Conservation (phyloP, 2,329 filamentous ascomycete genomes). For the Trichoderma koningiopsis region DNA sequence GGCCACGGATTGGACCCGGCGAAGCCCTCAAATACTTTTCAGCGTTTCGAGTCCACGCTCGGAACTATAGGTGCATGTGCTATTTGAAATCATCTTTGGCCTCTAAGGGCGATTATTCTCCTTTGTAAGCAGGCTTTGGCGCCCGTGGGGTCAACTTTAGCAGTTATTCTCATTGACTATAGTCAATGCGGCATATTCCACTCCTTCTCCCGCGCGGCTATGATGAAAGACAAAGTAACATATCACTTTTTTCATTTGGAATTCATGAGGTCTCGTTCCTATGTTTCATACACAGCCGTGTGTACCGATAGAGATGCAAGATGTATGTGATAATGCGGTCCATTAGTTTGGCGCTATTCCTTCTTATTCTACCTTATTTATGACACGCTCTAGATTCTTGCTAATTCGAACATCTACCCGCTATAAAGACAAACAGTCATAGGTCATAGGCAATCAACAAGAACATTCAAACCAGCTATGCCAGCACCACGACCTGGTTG, state of each 20-base stretch:
- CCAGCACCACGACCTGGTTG: not conserved
- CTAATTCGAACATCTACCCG: not conserved
- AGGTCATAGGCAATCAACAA: not conserved
- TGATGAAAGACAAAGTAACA: not conserved
- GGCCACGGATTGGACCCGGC: too few relatives aligned
- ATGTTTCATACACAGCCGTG: too few relatives aligned
- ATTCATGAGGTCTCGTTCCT: not conserved
- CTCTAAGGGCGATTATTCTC: too few relatives aligned
- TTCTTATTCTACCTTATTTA: not conserved
- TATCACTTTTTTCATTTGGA: not conserved
- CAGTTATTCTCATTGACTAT: not conserved
- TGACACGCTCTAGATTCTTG: not conserved
- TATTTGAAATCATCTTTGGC: too few relatives aligned
- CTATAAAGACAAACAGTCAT: not conserved
- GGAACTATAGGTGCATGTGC: too few relatives aligned
- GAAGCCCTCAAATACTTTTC: too few relatives aligned
- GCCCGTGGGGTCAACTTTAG: too few relatives aligned
- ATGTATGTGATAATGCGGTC: not conserved
- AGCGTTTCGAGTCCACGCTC: too few relatives aligned
- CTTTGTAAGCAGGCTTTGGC: too few relatives aligned
- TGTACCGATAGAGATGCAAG: too few relatives aligned
- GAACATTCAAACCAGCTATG: not conserved
- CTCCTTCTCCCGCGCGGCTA: not conserved
- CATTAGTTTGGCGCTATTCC: not conserved
- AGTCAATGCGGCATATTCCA: not conserved